These are phyloP conservation scores for Pelargonium fulgidum DNA, from an alignment of 441 rosid species.

Conservation along the genomic window DNA sequence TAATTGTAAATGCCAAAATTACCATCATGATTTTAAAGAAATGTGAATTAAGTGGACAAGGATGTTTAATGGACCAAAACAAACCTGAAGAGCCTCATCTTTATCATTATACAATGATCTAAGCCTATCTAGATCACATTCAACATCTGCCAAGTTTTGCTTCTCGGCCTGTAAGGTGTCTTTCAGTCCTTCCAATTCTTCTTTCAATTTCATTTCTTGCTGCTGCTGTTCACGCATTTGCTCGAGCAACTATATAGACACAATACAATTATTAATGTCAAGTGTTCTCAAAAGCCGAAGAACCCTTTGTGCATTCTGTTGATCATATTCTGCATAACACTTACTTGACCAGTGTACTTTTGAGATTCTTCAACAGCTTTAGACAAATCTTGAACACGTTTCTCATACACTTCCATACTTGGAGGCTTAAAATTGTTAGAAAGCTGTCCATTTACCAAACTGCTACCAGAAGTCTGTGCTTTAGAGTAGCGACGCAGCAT, in stretches of 20 bases:
- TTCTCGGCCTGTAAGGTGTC: constrained; percentile 54
- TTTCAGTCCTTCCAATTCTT: constrained; percentile 57
- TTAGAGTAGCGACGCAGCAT: constrained; percentile 96
- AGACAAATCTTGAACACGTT: constrained; percentile 71
- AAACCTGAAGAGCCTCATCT: constrained; percentile 60
- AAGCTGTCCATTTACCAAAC: constrained; percentile 62
- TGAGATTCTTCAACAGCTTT: constrained; percentile 76
- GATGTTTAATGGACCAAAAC: constrained; percentile 21
- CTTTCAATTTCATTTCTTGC: constrained; percentile 52
- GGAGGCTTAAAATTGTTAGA: constrained; percentile 52
- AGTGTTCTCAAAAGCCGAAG: too few relatives aligned
- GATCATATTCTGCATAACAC: constrained; percentile 1
- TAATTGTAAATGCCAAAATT: constrained; percentile 25
- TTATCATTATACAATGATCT: constrained; percentile 53
- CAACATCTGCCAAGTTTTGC: constrained; percentile 48
- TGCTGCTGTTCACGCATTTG: constrained; percentile 63
- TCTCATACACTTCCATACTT: constrained; percentile 60
- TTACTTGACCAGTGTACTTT: constrained; percentile 56
- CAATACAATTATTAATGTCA: constrained; percentile 19
- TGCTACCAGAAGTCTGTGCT: constrained; percentile 63
- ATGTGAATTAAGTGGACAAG: constrained; percentile 1
- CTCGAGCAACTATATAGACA: constrained; percentile 50
- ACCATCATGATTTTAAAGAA: background rate
- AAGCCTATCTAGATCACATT: constrained; percentile 50
- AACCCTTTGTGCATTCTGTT: too few relatives aligned